Evolutionary conservation across 2,329 filamentous ascomycete genomes (phyloP).

Genomic region (Fusarium multiceps): DNA sequence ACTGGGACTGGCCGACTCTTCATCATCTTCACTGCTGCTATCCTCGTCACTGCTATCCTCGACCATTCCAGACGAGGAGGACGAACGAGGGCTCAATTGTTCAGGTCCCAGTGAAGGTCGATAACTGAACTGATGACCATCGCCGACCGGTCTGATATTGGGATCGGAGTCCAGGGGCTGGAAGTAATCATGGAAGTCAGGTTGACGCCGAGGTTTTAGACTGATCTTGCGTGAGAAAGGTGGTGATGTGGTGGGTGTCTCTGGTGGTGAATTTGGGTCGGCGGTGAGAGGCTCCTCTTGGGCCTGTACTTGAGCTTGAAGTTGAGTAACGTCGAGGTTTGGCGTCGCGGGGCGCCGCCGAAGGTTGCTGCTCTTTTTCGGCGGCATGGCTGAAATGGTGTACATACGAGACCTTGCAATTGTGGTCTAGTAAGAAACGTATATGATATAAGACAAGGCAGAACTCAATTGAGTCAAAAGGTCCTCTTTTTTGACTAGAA

Average conservation of each 20-base stretch:
- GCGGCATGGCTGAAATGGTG: slow-evolving; percentile 44
- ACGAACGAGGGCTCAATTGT: slow-evolving; percentile 53
- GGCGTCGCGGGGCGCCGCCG: slow-evolving; percentile 56
- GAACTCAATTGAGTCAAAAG: slow-evolving; percentile 11
- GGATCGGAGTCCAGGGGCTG: slow-evolving; percentile 51
- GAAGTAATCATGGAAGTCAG: slow-evolving; percentile 49
- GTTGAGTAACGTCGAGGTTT: slow-evolving; percentile 51
- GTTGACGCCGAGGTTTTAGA: slow-evolving; percentile 48
- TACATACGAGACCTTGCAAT: slow-evolving; percentile 5
- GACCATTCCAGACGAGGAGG: slow-evolving; percentile 46
- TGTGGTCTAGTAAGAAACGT: slow-evolving; percentile 40
- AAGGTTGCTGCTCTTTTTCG: slow-evolving; percentile 46
- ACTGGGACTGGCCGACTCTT: slow-evolving; percentile 46
- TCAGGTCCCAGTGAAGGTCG: slow-evolving; percentile 49
- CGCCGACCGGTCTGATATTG: slow-evolving; percentile 57
- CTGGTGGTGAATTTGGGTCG: slow-evolving; percentile 60
- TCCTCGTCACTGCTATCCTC: slow-evolving; percentile 41
- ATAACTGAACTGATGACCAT: slow-evolving; percentile 58
- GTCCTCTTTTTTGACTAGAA: background rate
- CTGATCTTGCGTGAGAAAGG: slow-evolving; percentile 50
- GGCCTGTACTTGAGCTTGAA: slow-evolving; percentile 27
- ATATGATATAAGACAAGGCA: slow-evolving; percentile 32
- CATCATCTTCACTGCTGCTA: slow-evolving; percentile 39
- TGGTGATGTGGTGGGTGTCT: slow-evolving; percentile 58
- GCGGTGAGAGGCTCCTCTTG: slow-evolving; percentile 48